Evolutionary conservation across 2,329 filamentous ascomycete genomes (phyloP).

Genomic region (Sporothrix variecibatus): DNA sequence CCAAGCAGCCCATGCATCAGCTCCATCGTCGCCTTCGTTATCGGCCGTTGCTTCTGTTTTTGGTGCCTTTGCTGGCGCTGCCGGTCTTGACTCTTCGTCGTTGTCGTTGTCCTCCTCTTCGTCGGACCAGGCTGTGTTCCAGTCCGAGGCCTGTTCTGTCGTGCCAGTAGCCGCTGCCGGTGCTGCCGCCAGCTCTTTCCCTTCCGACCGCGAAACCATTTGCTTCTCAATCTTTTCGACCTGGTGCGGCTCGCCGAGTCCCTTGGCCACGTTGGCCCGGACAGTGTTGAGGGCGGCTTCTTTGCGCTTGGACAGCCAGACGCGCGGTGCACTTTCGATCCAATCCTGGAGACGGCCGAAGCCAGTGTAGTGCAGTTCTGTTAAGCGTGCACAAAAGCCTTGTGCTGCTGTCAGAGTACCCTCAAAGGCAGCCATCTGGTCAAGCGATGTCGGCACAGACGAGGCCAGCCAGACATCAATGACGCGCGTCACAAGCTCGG

Average conservation of each 20-base stretch:
- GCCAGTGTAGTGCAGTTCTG: conserved; percentile 62
- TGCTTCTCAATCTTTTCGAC: conserved; percentile 87
- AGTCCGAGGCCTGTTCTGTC: conserved; percentile 58
- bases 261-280: conserved; percentile 66
- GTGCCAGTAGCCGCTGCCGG: conserved; percentile 47
- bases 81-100: background rate
- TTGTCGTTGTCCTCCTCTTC: conserved; percentile 50
- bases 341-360: conserved; percentile 71
- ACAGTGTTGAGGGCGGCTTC: conserved; percentile 77
- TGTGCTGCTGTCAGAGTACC: conserved; percentile 64
- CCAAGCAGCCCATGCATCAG: conserved; percentile 42
- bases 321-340: conserved; percentile 75
- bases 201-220: conserved; percentile 67
- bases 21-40: conserved; percentile 37
- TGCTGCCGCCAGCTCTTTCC: conserved; percentile 61
- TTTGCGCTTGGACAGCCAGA: conserved; percentile 83
- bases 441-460: conserved; percentile 73
- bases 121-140: conserved; percentile 80
- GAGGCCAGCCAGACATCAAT: conserved; percentile 74
- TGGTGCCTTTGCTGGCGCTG: background rate
- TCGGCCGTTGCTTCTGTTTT: background rate
- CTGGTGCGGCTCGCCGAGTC: conserved; percentile 63
- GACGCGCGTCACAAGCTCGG: conserved; percentile 66
- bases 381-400: conserved; percentile 65
- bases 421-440: conserved; percentile 72